Base-by-base conservation (phyloP, 805 yeast species). In the Saccharomyces kudriavzevii region DNA sequence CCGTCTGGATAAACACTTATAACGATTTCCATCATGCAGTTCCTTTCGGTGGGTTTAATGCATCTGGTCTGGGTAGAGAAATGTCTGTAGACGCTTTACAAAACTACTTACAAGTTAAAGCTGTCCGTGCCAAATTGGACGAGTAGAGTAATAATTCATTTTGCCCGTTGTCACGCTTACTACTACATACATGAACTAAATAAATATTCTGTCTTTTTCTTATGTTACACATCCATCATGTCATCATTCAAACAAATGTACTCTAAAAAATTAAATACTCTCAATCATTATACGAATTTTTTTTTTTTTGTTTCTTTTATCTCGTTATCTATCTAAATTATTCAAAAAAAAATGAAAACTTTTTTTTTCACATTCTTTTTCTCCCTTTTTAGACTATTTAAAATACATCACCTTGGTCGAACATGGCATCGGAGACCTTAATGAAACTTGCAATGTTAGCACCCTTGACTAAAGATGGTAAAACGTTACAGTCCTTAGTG, bases 371-470 rank as follows among this genome's bases (percentile, higher is more conserved):
- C 47, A 5, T 45, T 45, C 14, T 17, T 35, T 17, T 17, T 35
- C 17, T 35, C 43, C 17, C 10, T 17, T 17, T 35, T 35, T 35
- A 27, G 48, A 26, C 40, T 48, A 52, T 29, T 53, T 57, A 57
- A 46, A 55, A 73, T 57, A 73, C 74, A 65, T 90, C 96, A 77
- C 97, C 97, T 74, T 87, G 96, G 80, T 80, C 94, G 71, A 85
- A 85, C 97, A 91, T 91, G 67, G 97, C 97, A 65, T 87, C 91
- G 65, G 96, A 96, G 69, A 91, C 97, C 84, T 91, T 91, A 72
- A 89, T 83, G 83, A 90, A 91, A 75, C 97, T 97, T 63, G 97
- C 97, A 77, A 91, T 84, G 85, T 91, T 91, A 67, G 97, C 97
- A 79, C 97, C 97, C 81, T 87, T 87, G 65, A 91, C 96, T 69